phyloP scores from a whole-genome alignment of 2,329 filamentous ascomycete genomes.

The Colletotrichum limetticola region DNA sequence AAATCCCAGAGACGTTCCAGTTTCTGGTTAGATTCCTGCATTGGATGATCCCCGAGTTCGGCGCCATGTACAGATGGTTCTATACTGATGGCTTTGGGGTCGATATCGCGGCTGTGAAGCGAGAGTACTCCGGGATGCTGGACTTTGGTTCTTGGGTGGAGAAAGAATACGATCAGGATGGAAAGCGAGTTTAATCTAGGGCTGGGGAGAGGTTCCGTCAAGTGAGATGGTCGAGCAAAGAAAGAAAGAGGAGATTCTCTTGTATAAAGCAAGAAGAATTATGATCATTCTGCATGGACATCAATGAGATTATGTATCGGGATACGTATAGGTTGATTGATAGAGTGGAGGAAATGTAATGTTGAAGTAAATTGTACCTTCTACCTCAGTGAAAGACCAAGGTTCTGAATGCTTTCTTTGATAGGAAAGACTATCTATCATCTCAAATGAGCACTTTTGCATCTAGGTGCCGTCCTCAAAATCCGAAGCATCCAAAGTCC shows the following conservation, averaged over 20 bases:
- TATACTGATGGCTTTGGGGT: background rate
- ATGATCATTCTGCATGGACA: accelerated
- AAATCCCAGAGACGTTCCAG: background rate
- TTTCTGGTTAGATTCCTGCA: background rate
- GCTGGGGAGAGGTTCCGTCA: background rate
- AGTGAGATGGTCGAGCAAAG: background rate
- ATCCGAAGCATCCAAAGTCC: background rate
- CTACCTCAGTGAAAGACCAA: no score
- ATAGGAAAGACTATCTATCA: background rate
- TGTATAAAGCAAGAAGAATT: no score
- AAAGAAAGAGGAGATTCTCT: no score
- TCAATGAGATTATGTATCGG: no score
- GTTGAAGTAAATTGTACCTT: no score
- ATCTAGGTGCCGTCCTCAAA: background rate
- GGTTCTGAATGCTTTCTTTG: no score
- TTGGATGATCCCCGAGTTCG: background rate
- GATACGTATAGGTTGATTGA: no score
- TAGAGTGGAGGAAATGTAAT: no score
- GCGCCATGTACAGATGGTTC: background rate
- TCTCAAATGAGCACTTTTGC: background rate
- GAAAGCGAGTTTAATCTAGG: background rate
- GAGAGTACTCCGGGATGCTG: background rate
- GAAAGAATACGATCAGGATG: background rate
- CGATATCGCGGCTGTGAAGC: background rate
- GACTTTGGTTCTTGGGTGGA: background rate